Conservation (phyloP, 2,329 filamentous ascomycete genomes). For the Bipolaris zeicola region DNA sequence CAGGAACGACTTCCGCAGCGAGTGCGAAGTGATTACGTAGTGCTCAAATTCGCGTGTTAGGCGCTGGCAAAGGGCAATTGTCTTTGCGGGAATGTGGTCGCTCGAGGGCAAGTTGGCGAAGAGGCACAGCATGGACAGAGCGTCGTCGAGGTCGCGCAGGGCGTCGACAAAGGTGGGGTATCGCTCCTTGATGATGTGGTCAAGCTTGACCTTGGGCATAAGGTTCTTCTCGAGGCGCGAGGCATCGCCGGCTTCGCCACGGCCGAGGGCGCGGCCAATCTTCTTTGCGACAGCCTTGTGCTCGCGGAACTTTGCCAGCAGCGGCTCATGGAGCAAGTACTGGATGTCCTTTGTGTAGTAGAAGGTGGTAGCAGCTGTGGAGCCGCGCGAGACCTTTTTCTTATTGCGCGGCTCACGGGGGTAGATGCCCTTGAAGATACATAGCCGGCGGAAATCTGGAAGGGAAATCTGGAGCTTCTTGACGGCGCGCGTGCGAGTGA, state of each 20-base stretch:
- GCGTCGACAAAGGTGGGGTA: slow-evolving; percentile 98
- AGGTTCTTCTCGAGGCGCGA: slow-evolving; percentile 88
- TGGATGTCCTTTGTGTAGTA: slow-evolving; percentile 94
- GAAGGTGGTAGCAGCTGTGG: slow-evolving; percentile 90
- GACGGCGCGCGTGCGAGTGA: slow-evolving; percentile 94
- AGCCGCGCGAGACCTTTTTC: slow-evolving; percentile 93
- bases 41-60: slow-evolving; percentile 96
- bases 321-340: slow-evolving; percentile 94
- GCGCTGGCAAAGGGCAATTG: slow-evolving; percentile 91
- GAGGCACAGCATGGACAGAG: slow-evolving; percentile 93
- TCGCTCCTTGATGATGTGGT: slow-evolving; percentile 96
- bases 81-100: slow-evolving; percentile 87
- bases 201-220: slow-evolving; percentile 86
- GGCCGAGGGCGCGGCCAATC: slow-evolving; percentile 88
- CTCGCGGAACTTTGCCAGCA: slow-evolving; percentile 92
- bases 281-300: slow-evolving; percentile 98
- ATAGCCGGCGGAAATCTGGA: slow-evolving; percentile 95
- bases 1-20: slow-evolving; percentile 92
- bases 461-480: slow-evolving; percentile 97
- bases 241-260: slow-evolving; percentile 89
- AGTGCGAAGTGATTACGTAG: slow-evolving; percentile 91
- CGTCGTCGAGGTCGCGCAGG: slow-evolving; percentile 92
- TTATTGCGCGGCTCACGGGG: slow-evolving; percentile 94
- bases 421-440: slow-evolving; percentile 99
- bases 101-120: slow-evolving; percentile 96